Base-by-base conservation (phyloP, 2,329 filamentous ascomycete species). In the Colletotrichum cuscutae region DNA sequence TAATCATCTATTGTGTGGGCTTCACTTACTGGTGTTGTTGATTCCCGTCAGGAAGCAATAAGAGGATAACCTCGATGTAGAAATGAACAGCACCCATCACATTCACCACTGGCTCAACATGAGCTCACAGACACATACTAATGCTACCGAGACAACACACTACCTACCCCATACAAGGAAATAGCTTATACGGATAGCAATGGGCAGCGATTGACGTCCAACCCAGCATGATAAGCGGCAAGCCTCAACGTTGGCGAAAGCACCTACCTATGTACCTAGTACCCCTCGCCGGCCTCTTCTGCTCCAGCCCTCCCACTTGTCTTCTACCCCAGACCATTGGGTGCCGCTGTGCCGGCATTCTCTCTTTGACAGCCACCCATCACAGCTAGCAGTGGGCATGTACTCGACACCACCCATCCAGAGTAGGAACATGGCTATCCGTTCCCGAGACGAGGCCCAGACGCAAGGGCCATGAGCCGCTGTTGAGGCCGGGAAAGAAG, bases 301-400 rank as follows among this genome's bases (percentile, higher is more conserved):
- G 32, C 32, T 28, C 30, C 67, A 56, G 35, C 57, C 30, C 26
- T 28, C 56, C 35, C 32, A n/a, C 15, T 37, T 53, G 13, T 24
- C 57, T 52, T 24, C 24, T 68, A 52, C 52, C n/a, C 64, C 57
- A 62, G 64, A 35, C 58, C 57, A 63, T 68, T 68, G 58, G 69
- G 57, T 68, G 57, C 68, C 64, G 63, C 22, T 52, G 64, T 35
- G 64, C 64, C 57, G 57, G 65, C 65, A n/a, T 67, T 52, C 69
- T 58, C 37, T 32, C 35, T 52, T 52, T 71, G 69, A 71, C 69
- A 68, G 69, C 69, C 65, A 57, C 49, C 69, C 64, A 57, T 53
- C 52, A 68, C 52, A 53, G 15, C 22, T 15, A 30, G 58, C 28
- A 62, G 52, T 62, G 32, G 42, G 65, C 64, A 52, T 57, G 46